Evolutionary conservation across 345 rosid genomes (phyloP).

Genomic region (Hypericum androsaemum): DNA sequence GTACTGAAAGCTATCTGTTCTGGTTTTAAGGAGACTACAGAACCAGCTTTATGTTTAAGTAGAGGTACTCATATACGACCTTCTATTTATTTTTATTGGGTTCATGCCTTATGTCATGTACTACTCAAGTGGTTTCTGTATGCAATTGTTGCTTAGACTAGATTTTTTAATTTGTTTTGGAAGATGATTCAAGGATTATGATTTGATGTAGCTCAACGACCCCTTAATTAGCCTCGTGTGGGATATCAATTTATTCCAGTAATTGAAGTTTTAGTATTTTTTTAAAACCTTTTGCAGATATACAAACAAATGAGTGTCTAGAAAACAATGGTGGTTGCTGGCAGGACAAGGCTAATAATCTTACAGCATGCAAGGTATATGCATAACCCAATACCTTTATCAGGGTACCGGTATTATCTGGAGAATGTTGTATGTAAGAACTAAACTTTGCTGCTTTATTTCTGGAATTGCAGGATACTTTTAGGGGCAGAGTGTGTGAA

Average conservation of each 20-base stretch:
- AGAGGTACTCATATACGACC: constrained; percentile 9
- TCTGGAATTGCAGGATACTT: constrained; percentile 55
- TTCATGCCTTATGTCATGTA: no score
- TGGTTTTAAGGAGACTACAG: constrained; percentile 32
- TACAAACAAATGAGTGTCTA: constrained; percentile 27
- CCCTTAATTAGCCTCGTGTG: no score
- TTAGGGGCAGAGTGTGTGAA: constrained; percentile 85
- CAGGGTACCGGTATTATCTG: background rate
- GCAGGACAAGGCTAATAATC: constrained; percentile 22
- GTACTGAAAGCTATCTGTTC: constrained; percentile 39
- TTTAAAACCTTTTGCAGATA: constrained; percentile 8
- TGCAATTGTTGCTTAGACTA: no score
- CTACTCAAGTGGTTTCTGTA: no score
- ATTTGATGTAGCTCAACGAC: no score
- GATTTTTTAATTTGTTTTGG: no score
- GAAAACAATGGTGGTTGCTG: constrained; percentile 29
- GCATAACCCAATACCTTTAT: background rate
- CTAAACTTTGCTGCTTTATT: constrained; percentile 1
- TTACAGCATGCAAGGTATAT: constrained; percentile 28
- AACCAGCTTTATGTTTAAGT: constrained; percentile 29
- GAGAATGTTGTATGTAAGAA: background rate
- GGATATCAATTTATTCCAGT: no score
- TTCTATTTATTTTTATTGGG: no score
- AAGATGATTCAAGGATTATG: no score
- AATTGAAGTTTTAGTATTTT: no score